Percentiles rank a stretch among this genome's conserved stretches.
Evolutionary conservation across 2,329 filamentous ascomycete species (phyloP).

Genomic region (Volutella citrinella): DNA sequence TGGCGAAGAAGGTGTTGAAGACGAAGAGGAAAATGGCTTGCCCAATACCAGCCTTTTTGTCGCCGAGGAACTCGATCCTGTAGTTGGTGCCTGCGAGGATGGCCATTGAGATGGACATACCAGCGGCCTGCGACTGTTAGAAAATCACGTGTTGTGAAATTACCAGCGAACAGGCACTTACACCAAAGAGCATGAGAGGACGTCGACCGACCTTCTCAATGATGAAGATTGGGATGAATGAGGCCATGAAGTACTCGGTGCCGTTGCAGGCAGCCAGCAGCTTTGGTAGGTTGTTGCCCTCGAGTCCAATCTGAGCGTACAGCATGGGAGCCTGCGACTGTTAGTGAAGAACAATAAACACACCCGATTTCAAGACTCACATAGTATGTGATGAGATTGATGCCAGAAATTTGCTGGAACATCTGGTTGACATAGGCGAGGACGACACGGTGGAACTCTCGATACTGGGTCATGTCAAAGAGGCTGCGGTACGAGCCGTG

Average conservation of each 20-base stretch:
- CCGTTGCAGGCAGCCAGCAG: slow-evolving; percentile 54
- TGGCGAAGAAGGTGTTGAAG: slow-evolving; percentile 60
- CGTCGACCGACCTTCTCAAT: slow-evolving; percentile 56
- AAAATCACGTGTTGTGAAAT: no score
- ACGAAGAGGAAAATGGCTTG: slow-evolving; percentile 57
- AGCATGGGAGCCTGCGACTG: slow-evolving; percentile 11
- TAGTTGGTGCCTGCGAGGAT: slow-evolving; percentile 40
- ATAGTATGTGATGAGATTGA: slow-evolving; percentile 37
- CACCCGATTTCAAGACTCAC: slow-evolving; percentile 9
- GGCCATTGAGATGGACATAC: slow-evolving; percentile 64
- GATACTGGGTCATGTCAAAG: no score
- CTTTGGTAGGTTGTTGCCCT: slow-evolving; percentile 45
- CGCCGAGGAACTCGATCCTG: no score
- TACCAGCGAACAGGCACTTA: no score
- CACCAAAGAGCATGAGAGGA: slow-evolving; percentile 61
- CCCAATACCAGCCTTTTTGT: no score
- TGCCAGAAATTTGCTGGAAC: slow-evolving; percentile 26
- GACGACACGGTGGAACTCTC: no score
- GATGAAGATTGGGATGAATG: slow-evolving; percentile 34
- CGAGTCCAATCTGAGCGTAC: slow-evolving; percentile 41
- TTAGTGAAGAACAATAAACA: not conserved
- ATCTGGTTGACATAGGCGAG: slow-evolving; percentile 23
- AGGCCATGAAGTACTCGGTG: slow-evolving; percentile 39
- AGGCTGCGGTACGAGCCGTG: no score
- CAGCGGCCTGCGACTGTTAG: no score